Conservation (phyloP, 2,329 filamentous ascomycete genomes). For the Thermomyces lanuginosus region DNA sequence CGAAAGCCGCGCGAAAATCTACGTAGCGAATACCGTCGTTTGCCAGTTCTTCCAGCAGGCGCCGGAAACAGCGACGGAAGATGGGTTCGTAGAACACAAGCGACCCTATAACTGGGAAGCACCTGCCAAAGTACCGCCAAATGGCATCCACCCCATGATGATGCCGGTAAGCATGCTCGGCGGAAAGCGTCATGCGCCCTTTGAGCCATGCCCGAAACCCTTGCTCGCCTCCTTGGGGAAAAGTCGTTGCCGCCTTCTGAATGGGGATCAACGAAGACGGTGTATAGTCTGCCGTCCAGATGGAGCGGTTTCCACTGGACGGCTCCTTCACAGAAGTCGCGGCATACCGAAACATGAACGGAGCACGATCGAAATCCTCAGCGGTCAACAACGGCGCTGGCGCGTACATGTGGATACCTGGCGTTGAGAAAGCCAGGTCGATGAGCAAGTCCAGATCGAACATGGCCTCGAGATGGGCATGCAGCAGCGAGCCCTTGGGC, state of each 20-base stretch:
- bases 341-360: constrained; percentile 47
- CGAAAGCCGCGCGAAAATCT: constrained; percentile 65
- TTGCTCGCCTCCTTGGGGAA: constrained; percentile 52
- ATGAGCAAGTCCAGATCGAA: constrained; percentile 72
- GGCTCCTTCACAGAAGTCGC: constrained; percentile 30
- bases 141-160: constrained; percentile 70
- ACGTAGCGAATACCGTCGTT: constrained; percentile 73
- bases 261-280: constrained; percentile 43
- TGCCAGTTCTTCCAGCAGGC: constrained; percentile 54
- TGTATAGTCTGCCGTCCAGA: constrained; percentile 54
- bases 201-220: constrained; percentile 69
- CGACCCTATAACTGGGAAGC: constrained; percentile 56
- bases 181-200: constrained; percentile 53
- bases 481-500: constrained; percentile 58
- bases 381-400: constrained; percentile 40
- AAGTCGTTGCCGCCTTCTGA: constrained; percentile 50
- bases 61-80: constrained; percentile 57
- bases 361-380: constrained; percentile 37
- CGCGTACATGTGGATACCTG: constrained; percentile 56
- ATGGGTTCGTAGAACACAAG: constrained; percentile 85
- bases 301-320: too few relatives aligned
- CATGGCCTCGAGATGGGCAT: constrained; percentile 84
- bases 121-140: constrained; percentile 64
- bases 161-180: constrained; percentile 58
- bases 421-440: constrained; percentile 49